phyloP scores from a whole-genome alignment of 192 early-diverging fungal species.

The Linnemannia hyalina region DNA sequence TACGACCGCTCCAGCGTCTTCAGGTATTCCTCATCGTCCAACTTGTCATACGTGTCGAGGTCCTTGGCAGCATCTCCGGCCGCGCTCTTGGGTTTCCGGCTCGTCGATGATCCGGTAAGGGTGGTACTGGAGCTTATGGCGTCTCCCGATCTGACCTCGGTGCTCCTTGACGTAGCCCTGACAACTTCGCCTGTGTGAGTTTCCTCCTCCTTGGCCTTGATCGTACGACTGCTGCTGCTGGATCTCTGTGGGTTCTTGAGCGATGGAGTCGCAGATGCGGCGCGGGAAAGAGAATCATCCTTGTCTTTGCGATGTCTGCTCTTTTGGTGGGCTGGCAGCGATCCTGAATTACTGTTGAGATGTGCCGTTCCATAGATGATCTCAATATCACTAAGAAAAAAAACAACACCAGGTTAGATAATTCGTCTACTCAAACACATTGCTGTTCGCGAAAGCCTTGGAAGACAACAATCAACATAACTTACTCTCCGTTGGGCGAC shows the following conservation, averaged over 20 bases:
- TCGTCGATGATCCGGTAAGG: not conserved
- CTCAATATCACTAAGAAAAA: conserved; percentile 41
- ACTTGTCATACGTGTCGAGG: conserved; percentile 22
- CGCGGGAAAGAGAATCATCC: not conserved
- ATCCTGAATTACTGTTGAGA: not conserved
- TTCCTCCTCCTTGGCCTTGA: not conserved
- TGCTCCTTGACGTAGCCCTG: not conserved
- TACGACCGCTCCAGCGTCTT: conserved; percentile 10
- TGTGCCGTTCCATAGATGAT: conserved; percentile 22
- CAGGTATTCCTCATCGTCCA: conserved; percentile 32
- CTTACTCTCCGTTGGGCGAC: conserved; percentile 69
- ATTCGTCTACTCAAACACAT: not conserved
- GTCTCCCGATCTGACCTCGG: not conserved
- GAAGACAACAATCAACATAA: not conserved
- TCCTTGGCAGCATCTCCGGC: not conserved
- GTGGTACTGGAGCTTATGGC: not conserved
- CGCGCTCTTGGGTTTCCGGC: not conserved
- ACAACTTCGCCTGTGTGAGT: not conserved
- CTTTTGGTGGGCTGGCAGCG: not conserved
- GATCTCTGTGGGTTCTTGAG: not conserved
- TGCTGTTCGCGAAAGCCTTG: no score
- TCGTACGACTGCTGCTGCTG: not conserved
- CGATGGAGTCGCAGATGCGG: not conserved
- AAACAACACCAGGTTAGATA: not conserved
- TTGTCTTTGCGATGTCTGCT: not conserved